A percentile compares a stretch with the other conserved stretches of the same genome.
Conservation (phyloP, 169 alveolate species). For the Plasmodium fragile region DNA sequence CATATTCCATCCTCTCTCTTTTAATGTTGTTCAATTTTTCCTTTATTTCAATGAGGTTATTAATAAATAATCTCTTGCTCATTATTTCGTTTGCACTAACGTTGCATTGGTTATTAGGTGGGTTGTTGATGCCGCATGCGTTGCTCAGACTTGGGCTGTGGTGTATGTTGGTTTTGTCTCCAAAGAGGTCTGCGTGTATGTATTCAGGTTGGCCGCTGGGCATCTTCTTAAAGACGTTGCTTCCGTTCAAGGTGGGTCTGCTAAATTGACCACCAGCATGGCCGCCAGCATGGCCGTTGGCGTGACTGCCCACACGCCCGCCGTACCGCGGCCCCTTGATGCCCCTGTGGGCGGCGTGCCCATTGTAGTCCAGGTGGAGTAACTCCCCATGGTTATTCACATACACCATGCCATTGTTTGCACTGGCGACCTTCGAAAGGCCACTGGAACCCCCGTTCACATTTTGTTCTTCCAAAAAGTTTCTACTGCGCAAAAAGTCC, state of each 20-base stretch:
- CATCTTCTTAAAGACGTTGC: background rate
- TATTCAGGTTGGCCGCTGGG: background rate
- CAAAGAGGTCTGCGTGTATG: background rate
- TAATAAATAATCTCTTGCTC: background rate
- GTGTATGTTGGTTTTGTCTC: background rate
- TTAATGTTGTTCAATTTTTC: constrained; percentile 46
- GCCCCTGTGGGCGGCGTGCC: background rate
- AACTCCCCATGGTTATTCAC: background rate
- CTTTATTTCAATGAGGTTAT: constrained; percentile 2
- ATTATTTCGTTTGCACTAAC: background rate
- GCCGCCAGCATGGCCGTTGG: background rate
- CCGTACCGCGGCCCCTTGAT: background rate
- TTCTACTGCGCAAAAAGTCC: constrained; percentile 4
- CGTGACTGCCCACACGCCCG: background rate
- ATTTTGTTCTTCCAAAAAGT: background rate
- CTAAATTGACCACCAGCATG: background rate
- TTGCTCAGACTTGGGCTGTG: background rate
- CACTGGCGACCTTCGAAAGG: background rate
- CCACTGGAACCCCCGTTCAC: background rate
- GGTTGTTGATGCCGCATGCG: background rate
- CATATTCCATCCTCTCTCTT: constrained; percentile 35
- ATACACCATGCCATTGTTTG: background rate
- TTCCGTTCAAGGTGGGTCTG: background rate
- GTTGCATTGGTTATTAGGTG: background rate
- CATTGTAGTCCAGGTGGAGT: background rate